Evolutionary conservation across 139 green algal genomes (phyloP).

Genomic region (Limnomonas spitsbergensis): DNA sequence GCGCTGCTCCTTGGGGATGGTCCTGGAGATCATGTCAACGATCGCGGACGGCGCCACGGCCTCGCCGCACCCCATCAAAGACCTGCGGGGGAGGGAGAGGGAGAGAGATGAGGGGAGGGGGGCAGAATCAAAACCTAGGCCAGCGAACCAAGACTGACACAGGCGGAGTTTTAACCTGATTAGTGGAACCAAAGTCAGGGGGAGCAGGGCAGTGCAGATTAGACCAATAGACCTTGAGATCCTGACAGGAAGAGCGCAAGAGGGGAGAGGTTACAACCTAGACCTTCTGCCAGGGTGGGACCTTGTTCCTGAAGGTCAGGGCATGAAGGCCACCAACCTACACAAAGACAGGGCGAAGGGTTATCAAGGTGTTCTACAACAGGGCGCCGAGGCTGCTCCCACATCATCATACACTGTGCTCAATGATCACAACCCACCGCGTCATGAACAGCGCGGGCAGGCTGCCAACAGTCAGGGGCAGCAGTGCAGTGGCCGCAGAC

Average conservation of each 20-base stretch:
- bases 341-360: neutral
- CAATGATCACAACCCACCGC: neutral
- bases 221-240: too few relatives aligned
- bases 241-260: too few relatives aligned
- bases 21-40: constrained; percentile 86
- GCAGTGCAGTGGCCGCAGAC: constrained; percentile 66
- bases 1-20: constrained; percentile 66
- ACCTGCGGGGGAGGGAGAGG: too few relatives aligned
- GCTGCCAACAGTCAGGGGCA: constrained; percentile 65
- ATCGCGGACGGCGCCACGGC: constrained; percentile 81
- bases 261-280: too few relatives aligned
- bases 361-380: neutral
- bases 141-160: too few relatives aligned
- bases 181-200: too few relatives aligned
- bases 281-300: too few relatives aligned
- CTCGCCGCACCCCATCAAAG: constrained; percentile 93
- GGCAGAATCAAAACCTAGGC: too few relatives aligned
- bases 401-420: neutral
- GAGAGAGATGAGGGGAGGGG: too few relatives aligned
- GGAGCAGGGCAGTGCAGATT: neutral
- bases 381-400: neutral
- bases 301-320: too few relatives aligned
- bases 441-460: constrained; percentile 39
- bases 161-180: neutral
- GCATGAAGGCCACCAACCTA: neutral